phyloP scores from a whole-genome alignment of 768 basidiomycete species.

The Mycena maculata region DNA sequence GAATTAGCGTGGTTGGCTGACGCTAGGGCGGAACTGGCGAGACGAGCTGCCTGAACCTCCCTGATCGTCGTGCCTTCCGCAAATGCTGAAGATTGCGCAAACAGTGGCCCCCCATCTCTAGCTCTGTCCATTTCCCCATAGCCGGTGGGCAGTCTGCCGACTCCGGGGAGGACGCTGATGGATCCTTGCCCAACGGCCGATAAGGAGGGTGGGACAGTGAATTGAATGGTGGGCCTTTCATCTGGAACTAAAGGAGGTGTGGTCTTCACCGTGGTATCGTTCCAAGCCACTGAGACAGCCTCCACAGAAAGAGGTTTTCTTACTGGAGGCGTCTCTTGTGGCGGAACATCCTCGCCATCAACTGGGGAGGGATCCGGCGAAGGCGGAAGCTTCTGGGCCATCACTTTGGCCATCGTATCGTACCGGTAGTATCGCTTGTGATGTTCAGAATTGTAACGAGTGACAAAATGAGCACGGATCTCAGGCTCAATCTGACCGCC shows the following conservation, averaged over 20 bases:
- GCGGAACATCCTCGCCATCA: too few relatives aligned
- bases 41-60: not conserved
- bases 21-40: not conserved
- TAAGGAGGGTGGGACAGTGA: not conserved
- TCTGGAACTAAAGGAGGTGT: too few relatives aligned
- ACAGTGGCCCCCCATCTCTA: too few relatives aligned
- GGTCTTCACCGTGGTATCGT: too few relatives aligned
- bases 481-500: not conserved
- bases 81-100: not conserved
- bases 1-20: too few relatives aligned
- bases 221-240: not conserved
- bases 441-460: fast-evolving
- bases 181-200: not conserved
- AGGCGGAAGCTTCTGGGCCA: not conserved
- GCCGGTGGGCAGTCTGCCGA: not conserved
- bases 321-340: too few relatives aligned
- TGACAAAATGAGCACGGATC: not conserved
- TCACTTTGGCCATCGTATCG: too few relatives aligned
- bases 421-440: not conserved
- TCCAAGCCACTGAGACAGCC: too few relatives aligned
- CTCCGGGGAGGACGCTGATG: not conserved
- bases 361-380: not conserved
- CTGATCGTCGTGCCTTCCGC: not conserved
- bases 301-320: too few relatives aligned
- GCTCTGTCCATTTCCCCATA: too few relatives aligned